Conservation (phyloP, 257 asterid species). For the Eustoma russellianum region DNA sequence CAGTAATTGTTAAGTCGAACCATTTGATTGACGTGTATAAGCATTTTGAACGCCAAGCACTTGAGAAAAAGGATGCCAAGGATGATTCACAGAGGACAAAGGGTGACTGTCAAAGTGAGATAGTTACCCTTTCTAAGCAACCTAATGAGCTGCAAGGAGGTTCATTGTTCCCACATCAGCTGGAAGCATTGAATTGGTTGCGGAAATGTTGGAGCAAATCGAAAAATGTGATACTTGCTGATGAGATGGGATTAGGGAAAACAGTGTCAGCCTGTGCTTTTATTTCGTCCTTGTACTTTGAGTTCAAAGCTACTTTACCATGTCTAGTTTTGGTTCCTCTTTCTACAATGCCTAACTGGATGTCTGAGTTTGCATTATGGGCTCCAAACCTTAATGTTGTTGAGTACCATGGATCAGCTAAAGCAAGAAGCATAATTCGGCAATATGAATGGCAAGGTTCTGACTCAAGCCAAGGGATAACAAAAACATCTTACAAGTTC, state of each 20-base stretch:
- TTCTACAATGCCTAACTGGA: conserved; percentile 99
- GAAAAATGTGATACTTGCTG: conserved; percentile 95
- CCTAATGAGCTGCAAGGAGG: conserved; percentile 88
- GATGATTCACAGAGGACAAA: conserved; percentile 30
- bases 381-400: conserved; percentile 92
- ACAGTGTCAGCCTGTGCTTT: conserved; percentile 96
- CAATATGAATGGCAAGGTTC: conserved; percentile 90
- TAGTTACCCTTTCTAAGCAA: conserved; percentile 72
- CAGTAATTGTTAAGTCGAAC: conserved; percentile 45
- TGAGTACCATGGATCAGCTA: conserved; percentile 88
- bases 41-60: conserved; percentile 62
- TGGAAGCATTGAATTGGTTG: conserved; percentile 97
- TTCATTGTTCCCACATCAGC: conserved; percentile 85
- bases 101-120: conserved; percentile 36
- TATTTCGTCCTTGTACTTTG: conserved; percentile 66
- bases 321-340: conserved; percentile 95
- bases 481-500: conserved; percentile 62
- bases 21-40: conserved; percentile 61
- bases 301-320: conserved; percentile 76
- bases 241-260: conserved; percentile 99
- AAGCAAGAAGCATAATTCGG: conserved; percentile 73
- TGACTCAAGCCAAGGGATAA: conserved; percentile 31
- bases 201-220: conserved; percentile 90
- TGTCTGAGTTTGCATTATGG: conserved; percentile 92
- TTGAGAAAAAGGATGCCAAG: conserved; percentile 40